Base-by-base conservation (phyloP, 352 stramenopile genomes). In the Chrysophaeum taylorii region DNA sequence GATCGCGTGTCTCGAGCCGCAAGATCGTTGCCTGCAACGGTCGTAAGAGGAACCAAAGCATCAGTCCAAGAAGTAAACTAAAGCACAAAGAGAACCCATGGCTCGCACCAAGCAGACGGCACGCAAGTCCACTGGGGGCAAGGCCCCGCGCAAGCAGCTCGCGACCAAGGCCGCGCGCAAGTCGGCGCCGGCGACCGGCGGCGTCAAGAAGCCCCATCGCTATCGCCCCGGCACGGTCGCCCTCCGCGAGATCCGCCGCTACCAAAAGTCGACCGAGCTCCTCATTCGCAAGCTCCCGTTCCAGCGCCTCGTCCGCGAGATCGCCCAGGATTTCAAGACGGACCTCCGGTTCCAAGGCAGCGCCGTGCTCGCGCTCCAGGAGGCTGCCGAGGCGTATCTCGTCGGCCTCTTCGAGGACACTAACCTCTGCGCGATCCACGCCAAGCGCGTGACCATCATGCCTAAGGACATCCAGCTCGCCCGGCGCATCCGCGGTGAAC, bases 371-470 rank as follows among this genome's bases (percentile, higher is more conserved):
- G 89, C 89, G 29, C 81, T 95, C 42, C 89, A 96, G 82, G 87
- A 94, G 78, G 87, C 90, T 43, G 84, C 88, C 29, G 91, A 96
- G 79, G 90, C 89, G 37, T 96, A 96, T 80, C 84, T 96, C 16
- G 89, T 96, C 25, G 89, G 88, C 37, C 85, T 97, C 45, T 96
- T 97, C 70, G 91, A 97, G 76, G 90, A 96, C 80, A 95, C 90
- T 54, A 96, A 96, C 84, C 77, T 96, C 54, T 94, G 88, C 77
- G 90, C 91, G 67, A 96, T 97, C 74, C 91, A 97, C 81, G 92
- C 90, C 72, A 96, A 96, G 79, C 87, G 92, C 52, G 89, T 97
- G 31, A 97, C 91, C 25, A 96, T 97, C 80, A 96, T 97, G 91
- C 91, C 92, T 43, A 96, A 95, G 83, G 92, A 97, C 78, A 96